These are phyloP conservation scores for Trichosanthes cucumerina DNA, from an alignment of 306 rosid species.

Conservation along the genomic window DNA sequence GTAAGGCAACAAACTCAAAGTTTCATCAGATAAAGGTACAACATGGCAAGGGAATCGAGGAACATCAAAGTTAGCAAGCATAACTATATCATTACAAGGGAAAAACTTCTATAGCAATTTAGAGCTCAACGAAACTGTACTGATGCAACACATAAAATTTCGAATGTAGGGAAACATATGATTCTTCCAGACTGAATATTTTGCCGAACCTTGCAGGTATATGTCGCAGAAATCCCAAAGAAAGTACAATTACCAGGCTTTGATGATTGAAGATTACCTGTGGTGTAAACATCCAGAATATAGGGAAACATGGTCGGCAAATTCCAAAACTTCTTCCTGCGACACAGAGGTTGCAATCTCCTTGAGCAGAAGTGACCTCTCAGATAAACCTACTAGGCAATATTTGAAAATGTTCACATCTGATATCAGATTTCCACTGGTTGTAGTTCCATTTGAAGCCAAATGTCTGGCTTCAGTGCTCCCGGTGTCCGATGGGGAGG, in stretches of 20 bases:
- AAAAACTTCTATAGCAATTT: neutral
- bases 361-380: slow-evolving; percentile 79
- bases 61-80: neutral
- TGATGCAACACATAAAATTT: neutral
- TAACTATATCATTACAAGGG: neutral
- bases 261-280: slow-evolving; percentile 26
- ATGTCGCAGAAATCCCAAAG: neutral
- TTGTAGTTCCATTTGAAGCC: slow-evolving; percentile 29
- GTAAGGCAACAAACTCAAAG: neutral
- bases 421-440: slow-evolving; percentile 47
- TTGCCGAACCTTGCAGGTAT: neutral
- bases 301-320: slow-evolving; percentile 59
- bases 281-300: slow-evolving; percentile 90
- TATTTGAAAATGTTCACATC: slow-evolving; percentile 74
- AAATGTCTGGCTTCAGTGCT: slow-evolving; percentile 49
- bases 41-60: neutral
- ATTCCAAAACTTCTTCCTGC: slow-evolving; percentile 46
- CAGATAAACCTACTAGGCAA: slow-evolving; percentile 64
- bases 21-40: neutral
- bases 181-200: neutral
- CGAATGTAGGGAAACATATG: neutral
- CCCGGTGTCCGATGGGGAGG: slow-evolving; percentile 55
- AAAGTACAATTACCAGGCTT: neutral
- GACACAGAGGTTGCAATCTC: slow-evolving; percentile 59
- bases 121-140: neutral